Evolutionary conservation across 176 grass and related monocot species (phyloP), one percentile per base, ranked within the genome.

Genomic region (Avena sativa): DNA sequence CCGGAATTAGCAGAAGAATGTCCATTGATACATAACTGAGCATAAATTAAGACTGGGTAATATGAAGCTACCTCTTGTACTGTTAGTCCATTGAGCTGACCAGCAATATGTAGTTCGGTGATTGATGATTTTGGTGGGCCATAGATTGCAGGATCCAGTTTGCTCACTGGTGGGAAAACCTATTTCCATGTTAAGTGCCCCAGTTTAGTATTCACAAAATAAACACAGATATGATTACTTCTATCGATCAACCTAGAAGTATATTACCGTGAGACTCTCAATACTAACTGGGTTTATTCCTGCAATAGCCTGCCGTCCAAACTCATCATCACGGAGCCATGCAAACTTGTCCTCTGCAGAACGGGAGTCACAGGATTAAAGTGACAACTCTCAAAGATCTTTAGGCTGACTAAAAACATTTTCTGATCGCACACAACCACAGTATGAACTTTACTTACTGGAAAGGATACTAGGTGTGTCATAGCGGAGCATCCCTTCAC

Each of bases 241-340:
- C 12, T 17, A 0, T 6, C 58, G 14, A 84, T 74, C 46, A 50
- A 16, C 71, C 72, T 67, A 32, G 16, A 51, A 88, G 28, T 43
- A 71, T 43, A 74, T 91, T 90, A 99, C 97, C 92, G 53, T 88
- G 73, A 99, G 88, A 60, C 92, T 89, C 83, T 90, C 85, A 0
- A 99, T 99, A 72, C 47, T 91, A 64, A 93, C 97, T 30, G 97
- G 97, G 86, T 99, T 96, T 87, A 99, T 99, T 79, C 97, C 97
- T 73, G 97, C 97, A 30, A 99, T 49, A 60, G 80, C 62, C 75
- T 99, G 97, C 51, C 97, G 89, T 19, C 91, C 97, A 90, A 99
- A 99, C 76, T 99, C 97, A 40, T 99, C 97, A 0, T 99, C 97
- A n/a, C 97, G 97, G 84, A 99, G 87, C 97, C 97, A 99, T 75